Evolutionary conservation across 805 yeast genomes (phyloP), one percentile per base, ranked within the genome.

Genomic region (Saturnispora dispora): DNA sequence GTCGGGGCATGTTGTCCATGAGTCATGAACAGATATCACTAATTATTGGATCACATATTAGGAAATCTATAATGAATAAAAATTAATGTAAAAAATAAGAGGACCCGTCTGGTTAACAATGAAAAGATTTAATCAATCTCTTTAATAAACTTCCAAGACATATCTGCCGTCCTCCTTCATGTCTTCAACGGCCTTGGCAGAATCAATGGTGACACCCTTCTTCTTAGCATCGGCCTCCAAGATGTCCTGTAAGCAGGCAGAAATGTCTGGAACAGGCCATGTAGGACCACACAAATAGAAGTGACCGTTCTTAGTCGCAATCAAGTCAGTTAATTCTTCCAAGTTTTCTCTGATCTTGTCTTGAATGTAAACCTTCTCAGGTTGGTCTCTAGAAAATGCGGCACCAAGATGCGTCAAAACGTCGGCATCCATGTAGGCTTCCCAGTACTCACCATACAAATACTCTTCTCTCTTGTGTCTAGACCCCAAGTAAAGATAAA

Each of bases 211-310:
- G 48, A 74, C 77, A 52, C 93, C 95, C 50, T 73, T 76, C 57
- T 72, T 73, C 48, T 71, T 73, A 25, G 96, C 95, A 57, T 87
- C 96, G 45, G 77, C 76, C 23, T 69, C 68, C 48, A 89, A 76
- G 59, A 91, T 85, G 57, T 88, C 96, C 63, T 85, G 85, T 59
- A 91, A 73, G 61, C 96, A 95, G 43, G 83, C 85, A 49, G 96
- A 86, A 61, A 91, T 86, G 67, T 90, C 96, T 10, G 98, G 96
- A 63, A 91, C 97, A 33, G 98, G 98, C 98, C 98, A 91, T 2
- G 97, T 91, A 42, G 98, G 98, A 56, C 98, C 98, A 81, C 98
- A 91, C 66, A 91, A 76, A 72, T 91, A 91, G 79, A 91, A 91
- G 25, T 89, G 83, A 52, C 98, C 98, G 52, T 83, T 72, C 71